These are phyloP conservation scores for Selaginella moellendorffii DNA, from an alignment of 75 land plant genomes.

Conservation along the genomic window DNA sequence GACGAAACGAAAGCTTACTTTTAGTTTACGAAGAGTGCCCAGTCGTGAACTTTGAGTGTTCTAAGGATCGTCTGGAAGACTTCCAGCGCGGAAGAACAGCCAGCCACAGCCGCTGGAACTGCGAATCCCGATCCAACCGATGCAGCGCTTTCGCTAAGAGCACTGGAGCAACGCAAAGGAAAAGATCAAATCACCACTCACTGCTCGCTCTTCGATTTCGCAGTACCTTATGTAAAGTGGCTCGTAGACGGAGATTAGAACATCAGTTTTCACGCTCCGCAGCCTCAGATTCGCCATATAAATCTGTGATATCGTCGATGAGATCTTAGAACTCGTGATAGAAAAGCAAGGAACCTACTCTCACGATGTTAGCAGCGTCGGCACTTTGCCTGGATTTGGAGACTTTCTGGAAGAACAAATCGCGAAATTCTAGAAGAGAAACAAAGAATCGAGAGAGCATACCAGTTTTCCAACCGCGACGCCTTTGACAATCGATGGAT, in stretches of 20 bases:
- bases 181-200: slow-evolving; percentile 10
- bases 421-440: too few species aligned
- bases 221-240: slow-evolving; percentile 65
- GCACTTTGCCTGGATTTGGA: slow-evolving; percentile 83
- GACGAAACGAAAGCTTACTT: too few species aligned
- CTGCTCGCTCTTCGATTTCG: neutral
- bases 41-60: slow-evolving; percentile 62
- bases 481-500: slow-evolving; percentile 29
- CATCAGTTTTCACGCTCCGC: slow-evolving; percentile 55
- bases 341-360: too few species aligned
- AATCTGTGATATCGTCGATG: slow-evolving; percentile 33
- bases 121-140: slow-evolving; percentile 57
- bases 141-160: slow-evolving; percentile 63
- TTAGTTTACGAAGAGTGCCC: slow-evolving; percentile 75
- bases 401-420: too few species aligned
- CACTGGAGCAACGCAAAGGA: slow-evolving; percentile 27
- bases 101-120: slow-evolving; percentile 47
- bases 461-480: slow-evolving; percentile 73
- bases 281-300: slow-evolving; percentile 78
- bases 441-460: too few species aligned
- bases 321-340: too few species aligned
- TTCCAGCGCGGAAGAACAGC: slow-evolving; percentile 45
- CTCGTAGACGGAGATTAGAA: slow-evolving; percentile 72
- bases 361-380: slow-evolving; percentile 67
- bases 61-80: slow-evolving; percentile 51